Conservation (phyloP, 2,329 filamentous ascomycete species). For the Aspergillus quadrilineatus region DNA sequence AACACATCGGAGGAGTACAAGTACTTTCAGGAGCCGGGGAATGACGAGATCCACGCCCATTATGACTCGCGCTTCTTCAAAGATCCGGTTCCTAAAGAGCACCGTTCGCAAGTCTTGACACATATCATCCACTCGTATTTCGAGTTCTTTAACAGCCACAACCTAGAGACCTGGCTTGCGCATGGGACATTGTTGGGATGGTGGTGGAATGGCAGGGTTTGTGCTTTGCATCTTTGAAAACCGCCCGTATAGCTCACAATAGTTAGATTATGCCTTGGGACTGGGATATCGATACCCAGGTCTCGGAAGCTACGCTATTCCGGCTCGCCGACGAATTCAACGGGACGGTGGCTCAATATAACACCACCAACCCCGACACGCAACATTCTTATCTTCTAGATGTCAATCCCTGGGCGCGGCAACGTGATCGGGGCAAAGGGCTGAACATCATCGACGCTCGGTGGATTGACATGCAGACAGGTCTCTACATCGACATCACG, state of each 20-base stretch:
- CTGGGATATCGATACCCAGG: conserved; percentile 79
- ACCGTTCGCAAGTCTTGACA: conserved; percentile 64
- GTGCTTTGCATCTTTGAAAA: not conserved
- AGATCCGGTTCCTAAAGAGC: conserved; percentile 62
- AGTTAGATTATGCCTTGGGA: conserved; percentile 75
- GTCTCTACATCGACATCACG: conserved; percentile 82
- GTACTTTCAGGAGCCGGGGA: conserved; percentile 67
- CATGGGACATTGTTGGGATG: conserved; percentile 81
- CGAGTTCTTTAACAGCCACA: conserved; percentile 60
- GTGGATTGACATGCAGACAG: conserved; percentile 75
- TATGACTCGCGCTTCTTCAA: conserved; percentile 73
- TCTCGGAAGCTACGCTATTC: conserved; percentile 64
- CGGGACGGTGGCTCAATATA: conserved; percentile 58
- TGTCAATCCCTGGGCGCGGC: conserved; percentile 68
- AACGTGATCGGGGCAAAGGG: conserved; percentile 64
- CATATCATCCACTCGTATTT: conserved; percentile 75
- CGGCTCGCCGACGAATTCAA: conserved; percentile 68
- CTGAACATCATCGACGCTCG: conserved; percentile 79
- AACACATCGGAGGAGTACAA: conserved; percentile 47
- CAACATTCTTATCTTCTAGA: conserved; percentile 67
- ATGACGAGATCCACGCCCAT: conserved; percentile 62
- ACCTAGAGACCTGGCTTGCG: conserved; percentile 80
- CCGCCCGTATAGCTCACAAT: not conserved
- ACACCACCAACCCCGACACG: conserved; percentile 41
- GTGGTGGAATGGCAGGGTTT: conserved; percentile 77